Evolutionary conservation across 1,284 basidiomycete species (phyloP).

Genomic region (Boletus mariae): DNA sequence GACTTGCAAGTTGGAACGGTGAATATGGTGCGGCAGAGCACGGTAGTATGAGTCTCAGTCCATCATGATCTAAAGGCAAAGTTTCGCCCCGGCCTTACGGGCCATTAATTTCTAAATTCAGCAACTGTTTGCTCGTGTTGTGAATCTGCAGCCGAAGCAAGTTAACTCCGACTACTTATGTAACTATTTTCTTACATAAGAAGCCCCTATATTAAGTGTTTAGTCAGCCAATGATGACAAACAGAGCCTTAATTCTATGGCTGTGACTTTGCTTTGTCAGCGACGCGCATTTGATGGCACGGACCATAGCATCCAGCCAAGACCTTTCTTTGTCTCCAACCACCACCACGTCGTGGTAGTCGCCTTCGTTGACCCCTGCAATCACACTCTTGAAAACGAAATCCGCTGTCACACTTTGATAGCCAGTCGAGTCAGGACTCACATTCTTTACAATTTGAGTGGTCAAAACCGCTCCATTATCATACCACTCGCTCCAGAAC

Average conservation of each 20-base stretch:
- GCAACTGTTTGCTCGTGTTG: too few relatives aligned
- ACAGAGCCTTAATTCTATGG: background rate
- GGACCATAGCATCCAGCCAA: constrained; percentile 8
- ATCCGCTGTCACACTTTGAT: constrained; percentile 14
- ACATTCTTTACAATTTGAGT: constrained; percentile 25
- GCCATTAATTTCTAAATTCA: too few relatives aligned
- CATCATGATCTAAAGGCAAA: too few relatives aligned
- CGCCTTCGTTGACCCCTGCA: constrained; percentile 12
- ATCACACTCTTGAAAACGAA: constrained; percentile 7
- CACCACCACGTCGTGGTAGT: constrained; percentile 20
- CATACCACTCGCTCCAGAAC: constrained; percentile 19
- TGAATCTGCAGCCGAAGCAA: too few relatives aligned
- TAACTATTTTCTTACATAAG: too few relatives aligned
- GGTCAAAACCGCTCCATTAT: constrained; percentile 7
- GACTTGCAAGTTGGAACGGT: too few relatives aligned
- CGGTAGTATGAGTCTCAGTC: too few relatives aligned
- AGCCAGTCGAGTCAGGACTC: constrained; percentile 16
- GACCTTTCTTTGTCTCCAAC: constrained; percentile 19
- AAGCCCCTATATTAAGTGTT: too few relatives aligned
- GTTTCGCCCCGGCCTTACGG: too few relatives aligned
- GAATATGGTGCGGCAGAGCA: too few relatives aligned
- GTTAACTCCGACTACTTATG: too few relatives aligned
- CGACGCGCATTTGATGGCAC: constrained; percentile 15
- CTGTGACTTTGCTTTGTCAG: constrained; percentile 25
- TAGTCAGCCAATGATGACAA: background rate